Percentiles rank a stretch among this genome's conserved stretches.
phyloP scores from a whole-genome alignment of 495 filamentous ascomycete genomes.

The Bombardia bombarda region DNA sequence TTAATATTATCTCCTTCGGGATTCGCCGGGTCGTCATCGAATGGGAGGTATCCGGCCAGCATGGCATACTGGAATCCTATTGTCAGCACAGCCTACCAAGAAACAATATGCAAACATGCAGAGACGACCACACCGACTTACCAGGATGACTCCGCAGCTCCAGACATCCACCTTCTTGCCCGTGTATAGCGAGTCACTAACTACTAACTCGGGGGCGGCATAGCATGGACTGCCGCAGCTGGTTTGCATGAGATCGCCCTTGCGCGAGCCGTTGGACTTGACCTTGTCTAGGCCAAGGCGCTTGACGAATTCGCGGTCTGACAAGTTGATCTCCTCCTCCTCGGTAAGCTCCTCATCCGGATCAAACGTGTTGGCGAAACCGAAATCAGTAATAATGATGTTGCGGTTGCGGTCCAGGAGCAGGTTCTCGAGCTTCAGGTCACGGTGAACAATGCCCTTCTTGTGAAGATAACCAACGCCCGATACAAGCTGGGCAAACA shows the following conservation, averaged over 20 bases:
- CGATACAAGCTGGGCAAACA: constrained; percentile 94
- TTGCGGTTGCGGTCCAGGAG: constrained; percentile 93
- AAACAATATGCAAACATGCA: background rate
- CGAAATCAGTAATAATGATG: constrained; percentile 99
- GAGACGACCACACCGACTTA: constrained; percentile 41
- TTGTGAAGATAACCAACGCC: constrained; percentile 98
- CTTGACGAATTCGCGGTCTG: constrained; percentile 79
- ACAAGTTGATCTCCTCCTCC: constrained; percentile 81
- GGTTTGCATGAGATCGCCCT: constrained; percentile 74
- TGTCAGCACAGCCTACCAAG: constrained; percentile 7
- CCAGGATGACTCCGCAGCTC: constrained; percentile 98
- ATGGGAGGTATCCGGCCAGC: constrained; percentile 97
- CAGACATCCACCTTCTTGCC: constrained; percentile 97
- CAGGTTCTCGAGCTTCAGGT: constrained; percentile 95
- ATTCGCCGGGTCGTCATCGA: constrained; percentile 97
- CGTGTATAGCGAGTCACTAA: constrained; percentile 95
- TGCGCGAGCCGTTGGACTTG: constrained; percentile 46
- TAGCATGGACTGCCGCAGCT: constrained; percentile 88
- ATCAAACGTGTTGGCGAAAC: constrained; percentile 97
- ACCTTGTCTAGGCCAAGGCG: constrained; percentile 62
- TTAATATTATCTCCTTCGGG: constrained; percentile 99
- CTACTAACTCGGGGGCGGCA: constrained; percentile 92
- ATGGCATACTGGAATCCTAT: constrained; percentile 78
- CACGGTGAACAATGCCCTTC: constrained; percentile 97
- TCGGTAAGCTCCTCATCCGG: constrained; percentile 79